phyloP scores from a whole-genome alignment of 1,284 basidiomycete genomes.

The Bondarzewia mesenterica region DNA sequence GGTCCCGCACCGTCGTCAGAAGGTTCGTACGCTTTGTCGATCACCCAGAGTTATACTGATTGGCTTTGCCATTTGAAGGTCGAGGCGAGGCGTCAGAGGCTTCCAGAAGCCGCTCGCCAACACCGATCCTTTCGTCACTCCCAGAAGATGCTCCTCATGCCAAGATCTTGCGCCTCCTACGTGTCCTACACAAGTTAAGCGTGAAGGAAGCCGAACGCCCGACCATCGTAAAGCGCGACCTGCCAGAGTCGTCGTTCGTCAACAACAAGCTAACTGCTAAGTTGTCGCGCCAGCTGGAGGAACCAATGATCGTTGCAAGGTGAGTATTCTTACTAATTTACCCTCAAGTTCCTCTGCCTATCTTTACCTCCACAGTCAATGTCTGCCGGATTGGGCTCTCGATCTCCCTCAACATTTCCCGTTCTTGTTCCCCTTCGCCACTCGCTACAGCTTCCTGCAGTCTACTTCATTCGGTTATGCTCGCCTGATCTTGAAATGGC shows the following conservation, averaged over 20 bases:
- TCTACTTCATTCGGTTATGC: constrained; percentile 97
- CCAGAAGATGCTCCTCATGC: constrained; percentile 80
- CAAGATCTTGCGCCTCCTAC: constrained; percentile 86
- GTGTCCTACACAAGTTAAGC: constrained; percentile 80
- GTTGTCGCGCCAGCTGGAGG: constrained; percentile 94
- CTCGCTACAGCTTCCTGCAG: constrained; percentile 93
- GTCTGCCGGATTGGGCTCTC: constrained; percentile 93
- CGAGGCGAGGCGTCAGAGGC: constrained; percentile 22
- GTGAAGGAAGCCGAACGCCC: constrained; percentile 54
- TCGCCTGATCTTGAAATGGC: constrained; percentile 85
- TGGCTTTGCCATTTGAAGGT: constrained; percentile 17
- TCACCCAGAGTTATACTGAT: background rate
- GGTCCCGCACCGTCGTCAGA: constrained; percentile 69
- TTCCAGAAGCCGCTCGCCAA: constrained; percentile 48
- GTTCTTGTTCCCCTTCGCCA: constrained; percentile 97
- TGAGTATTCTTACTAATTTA: constrained; percentile 23
- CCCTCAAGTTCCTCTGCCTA: background rate
- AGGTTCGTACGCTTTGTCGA: constrained; percentile 30
- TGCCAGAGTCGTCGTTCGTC: constrained; percentile 80
- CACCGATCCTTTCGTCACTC: constrained; percentile 66
- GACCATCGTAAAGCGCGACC: constrained; percentile 38
- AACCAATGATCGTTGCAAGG: constrained; percentile 98
- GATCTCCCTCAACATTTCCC: constrained; percentile 93
- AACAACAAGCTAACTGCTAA: constrained; percentile 99
- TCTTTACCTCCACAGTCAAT: constrained; percentile 51